phyloP scores from a whole-genome alignment of 2,329 filamentous ascomycete species.

The Emmonsia crescens region DNA sequence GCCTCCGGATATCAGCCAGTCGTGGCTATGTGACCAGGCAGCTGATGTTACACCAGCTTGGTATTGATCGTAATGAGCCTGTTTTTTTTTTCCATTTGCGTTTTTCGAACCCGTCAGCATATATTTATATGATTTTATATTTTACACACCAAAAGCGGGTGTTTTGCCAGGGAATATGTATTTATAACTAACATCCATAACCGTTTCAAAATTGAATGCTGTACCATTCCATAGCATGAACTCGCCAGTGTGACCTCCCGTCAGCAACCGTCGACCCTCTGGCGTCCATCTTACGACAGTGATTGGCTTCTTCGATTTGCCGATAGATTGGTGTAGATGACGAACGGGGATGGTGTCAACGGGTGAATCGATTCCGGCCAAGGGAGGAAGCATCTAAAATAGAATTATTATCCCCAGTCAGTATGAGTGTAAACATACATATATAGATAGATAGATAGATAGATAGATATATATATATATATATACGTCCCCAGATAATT shows the following conservation, averaged over 20 bases:
- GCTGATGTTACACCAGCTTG: constrained; percentile 36
- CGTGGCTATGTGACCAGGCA: constrained; percentile 81
- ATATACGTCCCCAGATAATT: not conserved
- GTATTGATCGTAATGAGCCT: constrained; percentile 61
- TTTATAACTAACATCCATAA: constrained; percentile 60
- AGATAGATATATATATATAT: constrained; percentile 3
- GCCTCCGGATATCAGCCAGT: constrained; percentile 93
- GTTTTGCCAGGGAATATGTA: not conserved
- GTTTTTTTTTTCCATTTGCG: constrained; percentile 11
- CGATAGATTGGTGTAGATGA: constrained; percentile 92
- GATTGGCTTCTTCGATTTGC: constrained; percentile 95
- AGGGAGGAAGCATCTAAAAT: constrained; percentile 70
- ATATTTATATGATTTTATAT: no score
- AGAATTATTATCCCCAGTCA: constrained; percentile 9
- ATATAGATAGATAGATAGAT: no score
- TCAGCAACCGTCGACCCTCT: constrained; percentile 81
- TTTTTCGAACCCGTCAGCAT: not conserved
- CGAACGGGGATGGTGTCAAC: constrained; percentile 88
- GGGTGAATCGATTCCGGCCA: constrained; percentile 60
- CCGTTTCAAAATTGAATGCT: constrained; percentile 98
- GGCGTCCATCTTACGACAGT: constrained; percentile 97
- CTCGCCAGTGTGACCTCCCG: constrained; percentile 90
- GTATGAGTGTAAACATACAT: constrained; percentile 7
- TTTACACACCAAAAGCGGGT: not conserved
- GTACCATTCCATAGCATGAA: constrained; percentile 99